Evolutionary conservation across 2,329 filamentous ascomycete species (phyloP).

Genomic region (Plectosphaerella sp.): DNA sequence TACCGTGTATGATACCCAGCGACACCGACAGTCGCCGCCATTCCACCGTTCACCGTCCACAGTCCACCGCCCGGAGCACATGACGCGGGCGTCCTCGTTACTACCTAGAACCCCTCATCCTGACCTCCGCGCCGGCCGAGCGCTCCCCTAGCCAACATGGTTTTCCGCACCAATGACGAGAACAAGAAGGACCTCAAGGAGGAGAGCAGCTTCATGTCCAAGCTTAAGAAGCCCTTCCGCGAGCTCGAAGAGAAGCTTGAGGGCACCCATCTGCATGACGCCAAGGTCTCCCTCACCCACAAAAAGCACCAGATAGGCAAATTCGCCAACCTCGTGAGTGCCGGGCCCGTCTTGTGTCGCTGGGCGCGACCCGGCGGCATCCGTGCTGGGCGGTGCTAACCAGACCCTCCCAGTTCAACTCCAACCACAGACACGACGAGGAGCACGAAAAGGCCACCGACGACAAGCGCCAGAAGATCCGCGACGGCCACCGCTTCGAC

Average conservation of each 20-base stretch:
- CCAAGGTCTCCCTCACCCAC: conserved; percentile 52
- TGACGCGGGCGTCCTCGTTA: too few species aligned
- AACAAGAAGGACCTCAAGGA: conserved; percentile 16
- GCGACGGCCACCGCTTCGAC: conserved; percentile 74
- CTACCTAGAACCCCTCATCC: too few species aligned
- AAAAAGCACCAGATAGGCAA: conserved; percentile 65
- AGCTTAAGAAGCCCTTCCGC: conserved; percentile 44
- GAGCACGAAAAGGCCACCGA: conserved; percentile 84
- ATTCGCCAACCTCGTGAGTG: conserved; percentile 53
- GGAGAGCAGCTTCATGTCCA: conserved; percentile 34
- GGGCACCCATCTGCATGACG: conserved; percentile 49
- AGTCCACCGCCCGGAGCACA: too few species aligned
- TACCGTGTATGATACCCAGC: too few species aligned
- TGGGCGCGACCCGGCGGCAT: neutral
- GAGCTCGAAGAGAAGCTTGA: conserved; percentile 49
- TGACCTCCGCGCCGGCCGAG: too few species aligned
- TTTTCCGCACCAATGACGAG: conserved; percentile 8
- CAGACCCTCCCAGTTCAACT: conserved; percentile 59
- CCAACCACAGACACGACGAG: conserved; percentile 89
- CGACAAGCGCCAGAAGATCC: conserved; percentile 68
- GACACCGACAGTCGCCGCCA: too few species aligned
- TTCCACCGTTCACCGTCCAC: too few species aligned
- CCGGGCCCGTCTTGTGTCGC: neutral
- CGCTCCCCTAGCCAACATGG: neutral
- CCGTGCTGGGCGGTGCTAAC: neutral